Evolutionary conservation across 257 asterid species (phyloP), one percentile per base, ranked within the genome.

Genomic region (Jaltomata sinuosa): DNA sequence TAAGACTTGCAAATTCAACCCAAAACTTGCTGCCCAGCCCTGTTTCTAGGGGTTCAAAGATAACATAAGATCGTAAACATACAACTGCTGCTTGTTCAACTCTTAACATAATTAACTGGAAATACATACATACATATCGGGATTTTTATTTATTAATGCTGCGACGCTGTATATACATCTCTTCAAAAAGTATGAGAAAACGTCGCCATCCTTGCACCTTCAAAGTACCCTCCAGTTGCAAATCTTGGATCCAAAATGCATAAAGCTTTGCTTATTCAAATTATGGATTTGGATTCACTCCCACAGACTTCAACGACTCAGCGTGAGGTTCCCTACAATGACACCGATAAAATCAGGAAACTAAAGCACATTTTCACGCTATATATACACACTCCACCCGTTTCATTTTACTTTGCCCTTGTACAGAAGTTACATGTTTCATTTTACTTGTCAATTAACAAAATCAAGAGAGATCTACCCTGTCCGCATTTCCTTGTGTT

Each of bases 261-360:
- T 45, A 47, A 14, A 25, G 12, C n/a, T 21, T 47, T 47, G 16
- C 7, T 64, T 18, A 47, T 9, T 49, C 25, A 79, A 65, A 62
- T 34, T 82, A 82, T 8, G 84, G 84, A 61, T 88, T 86, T 3
- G 85, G 89, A 65, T 88, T 84, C 38, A 83, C 87, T 34, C 89
- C 91, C 32, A 84, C 86, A 8, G 82, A 80, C 69, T 85, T 84
- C 79, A 88, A 19, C 34, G 91, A 84, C 72, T 47, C 85, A 0
- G 84, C 40, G 3, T 65, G 76, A 8, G 87, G 87, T 19, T 79
- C 57, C 87, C 89, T 84, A 61, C 81, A 64, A 36, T 19, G 8
- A 25, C 49, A 82, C 34, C 27, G 5, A 52, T 16, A 38, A 38
- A 61, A 34, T 62, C n/a, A 16, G 12, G 29, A n/a, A 10, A 34